Conservation (phyloP, 2,329 filamentous ascomycete species). For the Chaetomiaceae sp. region DNA sequence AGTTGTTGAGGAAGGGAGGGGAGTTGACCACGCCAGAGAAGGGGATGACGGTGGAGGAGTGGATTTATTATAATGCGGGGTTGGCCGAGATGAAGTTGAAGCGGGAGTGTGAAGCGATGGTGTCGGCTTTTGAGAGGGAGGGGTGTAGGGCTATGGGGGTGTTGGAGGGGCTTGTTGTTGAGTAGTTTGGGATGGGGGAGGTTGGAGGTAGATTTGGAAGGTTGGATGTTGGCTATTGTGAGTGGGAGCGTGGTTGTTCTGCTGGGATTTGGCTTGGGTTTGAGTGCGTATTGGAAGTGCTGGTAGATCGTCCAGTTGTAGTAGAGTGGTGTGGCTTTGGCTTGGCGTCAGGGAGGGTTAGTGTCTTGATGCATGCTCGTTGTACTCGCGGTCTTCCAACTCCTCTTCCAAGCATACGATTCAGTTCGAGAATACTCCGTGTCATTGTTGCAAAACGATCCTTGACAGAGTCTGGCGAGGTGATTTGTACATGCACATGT, state of each 20-base stretch:
- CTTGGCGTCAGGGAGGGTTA: constrained; percentile 1
- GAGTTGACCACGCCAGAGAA: constrained; percentile 71
- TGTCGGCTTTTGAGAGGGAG: constrained; percentile 76
- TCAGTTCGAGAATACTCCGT: too few species aligned
- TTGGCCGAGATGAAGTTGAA: constrained; percentile 74
- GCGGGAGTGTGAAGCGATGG: constrained; percentile 74
- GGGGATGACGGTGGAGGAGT: constrained; percentile 88
- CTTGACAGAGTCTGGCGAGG: too few species aligned
- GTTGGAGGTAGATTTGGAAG: neutral
- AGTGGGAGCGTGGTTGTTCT: too few species aligned
- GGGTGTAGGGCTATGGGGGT: constrained; percentile 70
- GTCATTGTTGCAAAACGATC: too few species aligned
- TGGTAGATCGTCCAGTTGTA: too few species aligned
- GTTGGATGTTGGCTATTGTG: too few species aligned
- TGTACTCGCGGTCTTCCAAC: too few species aligned
- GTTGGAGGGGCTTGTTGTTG: constrained; percentile 64
- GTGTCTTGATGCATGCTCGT: neutral
- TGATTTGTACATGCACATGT: too few species aligned
- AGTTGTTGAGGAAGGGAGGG: constrained; percentile 48
- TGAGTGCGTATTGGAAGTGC: too few species aligned
- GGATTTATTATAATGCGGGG: constrained; percentile 76
- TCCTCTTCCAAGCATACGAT: too few species aligned
- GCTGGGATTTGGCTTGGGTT: too few species aligned
- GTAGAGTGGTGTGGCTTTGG: neutral
- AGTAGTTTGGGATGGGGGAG: constrained; percentile 26